phyloP scores from a whole-genome alignment of 139 green algal genomes.

The Auxenochlorella protothecoides region DNA sequence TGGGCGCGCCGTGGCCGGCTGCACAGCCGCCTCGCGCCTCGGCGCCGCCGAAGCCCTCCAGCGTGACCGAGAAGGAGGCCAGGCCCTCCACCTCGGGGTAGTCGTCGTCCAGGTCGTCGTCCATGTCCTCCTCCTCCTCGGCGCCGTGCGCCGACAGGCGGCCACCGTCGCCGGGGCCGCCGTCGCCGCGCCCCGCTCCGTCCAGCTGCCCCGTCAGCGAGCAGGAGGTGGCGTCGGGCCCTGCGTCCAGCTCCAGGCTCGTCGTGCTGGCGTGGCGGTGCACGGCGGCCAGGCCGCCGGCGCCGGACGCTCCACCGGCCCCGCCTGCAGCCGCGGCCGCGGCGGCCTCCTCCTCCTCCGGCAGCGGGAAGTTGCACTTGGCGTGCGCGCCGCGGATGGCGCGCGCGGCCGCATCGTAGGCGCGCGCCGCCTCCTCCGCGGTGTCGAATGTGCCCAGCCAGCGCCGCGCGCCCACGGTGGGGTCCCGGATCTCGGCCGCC shows the following conservation, averaged over 20 bases:
- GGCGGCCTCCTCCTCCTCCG: constrained; percentile 19
- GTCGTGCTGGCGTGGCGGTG: neutral
- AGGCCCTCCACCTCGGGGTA: too few relatives aligned
- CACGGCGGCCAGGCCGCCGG: neutral
- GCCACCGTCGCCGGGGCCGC: too few relatives aligned
- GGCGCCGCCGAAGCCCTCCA: too few relatives aligned
- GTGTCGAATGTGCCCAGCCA: constrained; percentile 97
- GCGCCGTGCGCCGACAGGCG: too few relatives aligned
- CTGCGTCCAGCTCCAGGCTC: neutral
- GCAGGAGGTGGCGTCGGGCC: neutral
- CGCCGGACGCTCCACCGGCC: neutral
- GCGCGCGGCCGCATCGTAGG: constrained; percentile 87
- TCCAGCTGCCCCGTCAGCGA: too few relatives aligned
- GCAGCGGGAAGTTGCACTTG: constrained; percentile 80
- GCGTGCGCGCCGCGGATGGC: constrained; percentile 73
- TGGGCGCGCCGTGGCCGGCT: too few relatives aligned
- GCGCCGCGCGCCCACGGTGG: constrained; percentile 66
- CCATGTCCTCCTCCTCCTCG: too few relatives aligned
- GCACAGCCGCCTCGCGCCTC: too few relatives aligned
- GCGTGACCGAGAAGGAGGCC: too few relatives aligned
- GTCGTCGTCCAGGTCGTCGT: too few relatives aligned
- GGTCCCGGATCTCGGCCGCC: constrained; percentile 96
- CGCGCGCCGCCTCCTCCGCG: constrained; percentile 81
- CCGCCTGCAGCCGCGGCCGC: constrained; percentile 4
- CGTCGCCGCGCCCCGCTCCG: too few relatives aligned